Conservation (phyloP, 208 protist genomes). For the Leishmania mexicana region DNA sequence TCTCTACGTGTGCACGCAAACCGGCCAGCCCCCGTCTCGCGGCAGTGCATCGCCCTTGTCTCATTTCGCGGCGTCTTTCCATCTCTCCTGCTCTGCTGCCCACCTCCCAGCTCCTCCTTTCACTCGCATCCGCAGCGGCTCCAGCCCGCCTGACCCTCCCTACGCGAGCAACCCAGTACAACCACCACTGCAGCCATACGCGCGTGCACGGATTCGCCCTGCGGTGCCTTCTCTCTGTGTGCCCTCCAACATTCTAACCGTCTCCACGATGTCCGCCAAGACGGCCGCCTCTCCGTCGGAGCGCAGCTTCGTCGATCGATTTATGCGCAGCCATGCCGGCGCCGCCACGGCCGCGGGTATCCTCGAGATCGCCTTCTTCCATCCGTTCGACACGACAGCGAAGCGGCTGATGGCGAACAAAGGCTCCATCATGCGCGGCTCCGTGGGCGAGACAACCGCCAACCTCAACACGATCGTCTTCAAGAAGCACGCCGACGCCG, state of each 20-base stretch:
- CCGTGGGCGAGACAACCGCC: slow-evolving; percentile 39
- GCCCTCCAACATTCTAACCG: background rate
- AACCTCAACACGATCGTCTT: slow-evolving; percentile 87
- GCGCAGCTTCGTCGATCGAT: slow-evolving; percentile 43
- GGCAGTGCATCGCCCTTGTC: background rate
- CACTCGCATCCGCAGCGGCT: background rate
- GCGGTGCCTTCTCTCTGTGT: background rate
- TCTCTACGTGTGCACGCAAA: background rate
- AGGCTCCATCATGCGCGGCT: slow-evolving; percentile 45
- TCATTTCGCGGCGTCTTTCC: background rate
- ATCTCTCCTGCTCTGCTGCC: background rate
- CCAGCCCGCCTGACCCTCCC: background rate
- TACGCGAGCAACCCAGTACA: background rate
- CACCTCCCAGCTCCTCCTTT: background rate
- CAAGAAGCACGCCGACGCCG: slow-evolving; percentile 63
- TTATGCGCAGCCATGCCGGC: slow-evolving; percentile 56
- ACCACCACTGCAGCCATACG: background rate
- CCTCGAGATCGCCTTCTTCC: slow-evolving; percentile 88
- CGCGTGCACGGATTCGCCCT: background rate
- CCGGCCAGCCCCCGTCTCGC: background rate
- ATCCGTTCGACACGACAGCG: slow-evolving; percentile 91
- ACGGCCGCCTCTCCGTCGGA: slow-evolving; percentile 20
- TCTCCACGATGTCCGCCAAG: slow-evolving; percentile 22
- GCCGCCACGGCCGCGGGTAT: slow-evolving; percentile 76
- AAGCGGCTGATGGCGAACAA: slow-evolving; percentile 90